Evolutionary conservation across 305 asterid genomes (phyloP).

Genomic region (Andrographis paniculata): DNA sequence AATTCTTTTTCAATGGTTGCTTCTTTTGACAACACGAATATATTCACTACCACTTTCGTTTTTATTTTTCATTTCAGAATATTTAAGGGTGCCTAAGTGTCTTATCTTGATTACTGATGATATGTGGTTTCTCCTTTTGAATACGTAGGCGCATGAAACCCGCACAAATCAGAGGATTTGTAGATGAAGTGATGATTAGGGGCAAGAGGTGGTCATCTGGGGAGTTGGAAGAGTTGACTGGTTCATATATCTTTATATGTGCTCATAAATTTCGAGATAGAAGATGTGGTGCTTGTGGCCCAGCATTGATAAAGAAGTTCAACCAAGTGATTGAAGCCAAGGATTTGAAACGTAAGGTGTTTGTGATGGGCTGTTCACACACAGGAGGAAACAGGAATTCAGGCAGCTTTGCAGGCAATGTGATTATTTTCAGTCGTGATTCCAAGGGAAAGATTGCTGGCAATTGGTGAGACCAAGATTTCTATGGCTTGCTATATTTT

Average conservation of each 20-base stretch:
- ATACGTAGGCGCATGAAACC: conserved; percentile 42
- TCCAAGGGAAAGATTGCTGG: conserved; percentile 64
- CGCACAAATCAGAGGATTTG: conserved; percentile 62
- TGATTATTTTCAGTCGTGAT: conserved; percentile 59
- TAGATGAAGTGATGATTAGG: conserved; percentile 77
- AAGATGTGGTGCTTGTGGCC: conserved; percentile 98
- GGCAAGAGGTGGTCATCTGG: conserved; percentile 69
- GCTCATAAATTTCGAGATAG: conserved; percentile 75
- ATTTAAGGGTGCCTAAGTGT: not conserved
- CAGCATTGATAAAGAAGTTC: conserved; percentile 66
- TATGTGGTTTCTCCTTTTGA: conserved; percentile 10
- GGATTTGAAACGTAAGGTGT: conserved; percentile 44
- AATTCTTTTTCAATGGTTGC: too few relatives aligned
- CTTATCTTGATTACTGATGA: too few relatives aligned
- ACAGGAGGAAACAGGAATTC: conserved; percentile 93
- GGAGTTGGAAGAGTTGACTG: conserved; percentile 49
- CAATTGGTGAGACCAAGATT: conserved; percentile 54
- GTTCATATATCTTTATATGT: conserved; percentile 85
- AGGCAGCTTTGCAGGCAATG: conserved; percentile 97
- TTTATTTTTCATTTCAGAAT: too few relatives aligned
- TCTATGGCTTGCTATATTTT: not conserved
- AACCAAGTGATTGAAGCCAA: conserved; percentile 50
- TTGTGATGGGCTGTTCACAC: conserved; percentile 87
- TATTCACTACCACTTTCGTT: too few relatives aligned
- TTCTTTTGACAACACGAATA: too few relatives aligned